Percentiles rank a stretch among this genome's conserved stretches.
Conservation (phyloP, 768 basidiomycete genomes). For the Hortiboletus flavorubellus region DNA sequence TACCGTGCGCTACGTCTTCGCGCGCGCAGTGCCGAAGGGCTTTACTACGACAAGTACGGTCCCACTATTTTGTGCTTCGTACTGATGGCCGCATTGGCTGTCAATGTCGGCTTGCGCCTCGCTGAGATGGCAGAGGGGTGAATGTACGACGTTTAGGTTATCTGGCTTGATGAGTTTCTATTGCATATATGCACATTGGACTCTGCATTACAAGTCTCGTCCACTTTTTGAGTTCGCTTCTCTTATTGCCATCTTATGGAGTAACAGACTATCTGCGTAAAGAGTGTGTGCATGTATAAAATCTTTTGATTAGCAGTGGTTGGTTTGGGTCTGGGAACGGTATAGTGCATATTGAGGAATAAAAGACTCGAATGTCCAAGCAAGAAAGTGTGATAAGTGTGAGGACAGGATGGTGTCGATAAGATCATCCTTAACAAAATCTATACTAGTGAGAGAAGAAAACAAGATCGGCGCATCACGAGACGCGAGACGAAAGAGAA, state of each 20-base stretch:
- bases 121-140: slow-evolving; percentile 43
- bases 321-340: slow-evolving; percentile 18
- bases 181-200: neutral
- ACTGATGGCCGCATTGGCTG: slow-evolving; percentile 63
- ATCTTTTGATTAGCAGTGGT: slow-evolving; percentile 24
- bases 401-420: slow-evolving; percentile 10
- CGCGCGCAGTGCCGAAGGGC: slow-evolving; percentile 65
- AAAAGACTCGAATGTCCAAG: slow-evolving; percentile 24
- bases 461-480: slow-evolving; percentile 16
- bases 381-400: neutral
- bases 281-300: slow-evolving; percentile 5
- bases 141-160: neutral
- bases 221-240: neutral
- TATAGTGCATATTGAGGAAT: slow-evolving; percentile 28
- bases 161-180: neutral
- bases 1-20: slow-evolving; percentile 71
- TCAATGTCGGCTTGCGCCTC: slow-evolving; percentile 71
- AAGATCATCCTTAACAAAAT: slow-evolving; percentile 20
- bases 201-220: neutral
- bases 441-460: slow-evolving; percentile 19
- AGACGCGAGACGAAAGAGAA: slow-evolving; percentile 1
- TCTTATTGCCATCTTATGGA: neutral
- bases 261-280: neutral
- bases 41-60: slow-evolving; percentile 90
- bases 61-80: slow-evolving; percentile 72